A percentile compares a stretch with the other conserved stretches of the same genome.
phyloP scores from a whole-genome alignment of 2,329 filamentous ascomycete genomes.

The Microcera coccophila region DNA sequence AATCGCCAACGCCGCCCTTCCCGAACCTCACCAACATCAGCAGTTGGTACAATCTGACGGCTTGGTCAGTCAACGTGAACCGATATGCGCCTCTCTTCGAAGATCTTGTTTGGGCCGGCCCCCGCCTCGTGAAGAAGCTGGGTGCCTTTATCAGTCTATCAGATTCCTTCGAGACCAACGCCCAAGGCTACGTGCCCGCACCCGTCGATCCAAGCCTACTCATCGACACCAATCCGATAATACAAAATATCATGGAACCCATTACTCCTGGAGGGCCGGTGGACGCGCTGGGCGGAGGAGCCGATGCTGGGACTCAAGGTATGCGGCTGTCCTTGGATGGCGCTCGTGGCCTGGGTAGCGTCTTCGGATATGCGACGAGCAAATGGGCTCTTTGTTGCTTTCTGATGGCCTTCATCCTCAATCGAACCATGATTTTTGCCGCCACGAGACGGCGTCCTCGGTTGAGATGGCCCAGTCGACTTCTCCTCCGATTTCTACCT shows the following conservation, averaged over 20 bases:
- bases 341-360: conserved; percentile 70
- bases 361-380: conserved; percentile 87
- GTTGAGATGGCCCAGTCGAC: conserved; percentile 67
- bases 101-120: conserved; percentile 65
- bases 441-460: conserved; percentile 78
- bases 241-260: conserved; percentile 31
- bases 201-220: conserved; percentile 18
- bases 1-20: conserved; percentile 11
- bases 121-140: conserved; percentile 65
- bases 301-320: conserved; percentile 18
- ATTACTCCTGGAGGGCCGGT: not conserved
- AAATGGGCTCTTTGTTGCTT: conserved; percentile 90
- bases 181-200: conserved; percentile 16
- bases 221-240: conserved; percentile 21
- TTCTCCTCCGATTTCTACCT: conserved; percentile 67
- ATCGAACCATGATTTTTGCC: conserved; percentile 90
- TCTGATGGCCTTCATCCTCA: conserved; percentile 79
- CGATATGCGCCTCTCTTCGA: conserved; percentile 61
- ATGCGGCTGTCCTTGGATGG: conserved; percentile 55
- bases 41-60: conserved; percentile 51
- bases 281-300: conserved; percentile 10
- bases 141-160: conserved; percentile 59
- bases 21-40: conserved; percentile 10
- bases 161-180: conserved; percentile 58
- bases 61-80: conserved; percentile 57